Evolutionary conservation across 768 basidiomycete genomes (phyloP), one percentile per base, ranked within the genome.

Genomic region (Leccinum disarticulatum): DNA sequence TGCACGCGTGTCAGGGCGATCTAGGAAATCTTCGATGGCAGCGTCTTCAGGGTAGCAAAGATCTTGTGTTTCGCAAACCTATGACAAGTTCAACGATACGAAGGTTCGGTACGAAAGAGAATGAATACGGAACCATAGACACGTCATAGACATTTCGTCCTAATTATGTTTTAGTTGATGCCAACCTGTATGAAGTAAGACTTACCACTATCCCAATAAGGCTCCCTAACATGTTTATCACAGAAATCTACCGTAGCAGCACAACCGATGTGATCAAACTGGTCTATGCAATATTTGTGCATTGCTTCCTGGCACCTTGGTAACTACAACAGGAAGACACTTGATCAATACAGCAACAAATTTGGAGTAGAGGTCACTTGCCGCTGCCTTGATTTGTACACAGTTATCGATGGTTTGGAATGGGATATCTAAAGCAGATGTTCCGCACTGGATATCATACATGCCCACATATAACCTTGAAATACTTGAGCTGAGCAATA

Each of bases 211-310:
- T 65, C 52, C 64, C 69, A 68, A 68, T 79, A 80, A 2, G 77
- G 73, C 4, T 62, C 73, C 35, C 78, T 81, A 13, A 92, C 69
- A 61, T 84, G 78, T 22, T 68, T 72, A 54, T 83, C 78, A 70
- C 92, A 94, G 70, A 91, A 91, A 10, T 62, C 71, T 53, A 84
- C 77, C 2, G 90, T 87, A 13, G 86, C 87, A n/a, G 73, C 75
- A 65, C 91, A 93, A 59, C 82, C 77, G 38, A 88, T 84, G 22
- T 77, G 72, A 69, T 94, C 90, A 62, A 87, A 87, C 15, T 59
- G 60, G 57, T 90, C 81, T 31, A 91, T 78, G 62, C 91, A 93
- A 49, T 77, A 77, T 47, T 77, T 70, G n/a, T 79, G 73, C 69
- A 88, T 78, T 38, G 79, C 78, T 60, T 77, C 79, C 63, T 85